These are phyloP conservation scores for Plectosphaerella plurivora DNA, from an alignment of 2,329 filamentous ascomycete species.

Conservation along the genomic window DNA sequence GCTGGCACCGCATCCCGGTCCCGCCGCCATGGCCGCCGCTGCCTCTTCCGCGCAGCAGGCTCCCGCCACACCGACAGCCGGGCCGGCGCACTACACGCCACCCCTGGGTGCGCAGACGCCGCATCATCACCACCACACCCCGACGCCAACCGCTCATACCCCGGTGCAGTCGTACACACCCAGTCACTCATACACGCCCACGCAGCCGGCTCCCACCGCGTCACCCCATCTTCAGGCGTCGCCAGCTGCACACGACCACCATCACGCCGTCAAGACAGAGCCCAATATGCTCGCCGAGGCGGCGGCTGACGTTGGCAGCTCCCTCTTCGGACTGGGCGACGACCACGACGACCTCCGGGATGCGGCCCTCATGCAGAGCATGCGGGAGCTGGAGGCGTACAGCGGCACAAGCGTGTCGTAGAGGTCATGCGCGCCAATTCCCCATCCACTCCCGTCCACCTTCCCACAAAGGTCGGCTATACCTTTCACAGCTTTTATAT, in stretches of 20 bases:
- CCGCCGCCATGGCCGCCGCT: slow-evolving; percentile 3
- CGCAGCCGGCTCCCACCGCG: slow-evolving; percentile 9
- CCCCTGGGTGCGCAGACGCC: slow-evolving; percentile 7
- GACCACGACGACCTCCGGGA: slow-evolving; percentile 10
- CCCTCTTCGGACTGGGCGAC: slow-evolving; percentile 5
- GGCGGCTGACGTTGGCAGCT: background rate
- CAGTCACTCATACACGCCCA: slow-evolving; percentile 16
- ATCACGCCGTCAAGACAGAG: background rate
- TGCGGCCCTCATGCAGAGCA: slow-evolving; percentile 11
- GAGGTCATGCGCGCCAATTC: too few species aligned
- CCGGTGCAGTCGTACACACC: slow-evolving; percentile 17
- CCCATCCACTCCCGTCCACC: background rate
- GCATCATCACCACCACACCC: slow-evolving; percentile 7
- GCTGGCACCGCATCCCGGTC: background rate
- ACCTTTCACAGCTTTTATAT: background rate
- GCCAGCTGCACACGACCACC: background rate
- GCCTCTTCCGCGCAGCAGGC: slow-evolving; percentile 5
- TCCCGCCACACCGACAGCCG: slow-evolving; percentile 8
- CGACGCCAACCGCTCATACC: slow-evolving; percentile 6
- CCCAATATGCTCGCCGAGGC: slow-evolving; percentile 1
- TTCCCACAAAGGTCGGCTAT: background rate
- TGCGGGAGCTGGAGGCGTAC: slow-evolving; percentile 12
- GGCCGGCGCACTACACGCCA: background rate
- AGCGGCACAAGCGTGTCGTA: slow-evolving; percentile 6
- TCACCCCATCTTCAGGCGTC: slow-evolving; percentile 5